phyloP scores from a whole-genome alignment of 2,329 filamentous ascomycete species.

The Neopestalotiopsis sp. region DNA sequence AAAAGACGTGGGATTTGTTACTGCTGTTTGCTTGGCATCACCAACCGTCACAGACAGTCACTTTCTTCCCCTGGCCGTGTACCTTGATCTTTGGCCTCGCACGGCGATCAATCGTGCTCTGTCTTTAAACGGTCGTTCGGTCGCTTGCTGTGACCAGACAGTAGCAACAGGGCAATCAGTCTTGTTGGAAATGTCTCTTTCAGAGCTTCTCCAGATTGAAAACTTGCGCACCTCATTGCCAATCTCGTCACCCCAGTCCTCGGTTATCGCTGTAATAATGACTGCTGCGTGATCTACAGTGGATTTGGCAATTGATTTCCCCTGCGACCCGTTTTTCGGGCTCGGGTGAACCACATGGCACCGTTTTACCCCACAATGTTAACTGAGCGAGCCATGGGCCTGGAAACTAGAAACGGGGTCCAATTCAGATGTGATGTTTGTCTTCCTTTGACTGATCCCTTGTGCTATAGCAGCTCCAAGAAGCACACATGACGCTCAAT shows the following conservation, averaged over 20 bases:
- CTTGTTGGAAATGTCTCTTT: neutral
- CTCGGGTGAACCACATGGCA: neutral
- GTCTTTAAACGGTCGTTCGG: neutral
- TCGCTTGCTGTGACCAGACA: neutral
- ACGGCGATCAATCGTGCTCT: neutral
- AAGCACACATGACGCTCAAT: too few relatives aligned
- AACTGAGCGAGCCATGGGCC: neutral
- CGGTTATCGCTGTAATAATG: conserved; percentile 3
- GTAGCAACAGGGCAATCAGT: neutral
- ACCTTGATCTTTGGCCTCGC: neutral
- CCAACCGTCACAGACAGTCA: neutral
- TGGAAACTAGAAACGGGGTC: neutral
- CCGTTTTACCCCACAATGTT: neutral
- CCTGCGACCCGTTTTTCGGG: neutral
- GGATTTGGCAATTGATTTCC: neutral
- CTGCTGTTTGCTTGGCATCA: neutral
- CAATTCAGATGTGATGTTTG: neutral
- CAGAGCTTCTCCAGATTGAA: neutral
- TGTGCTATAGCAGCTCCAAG: too few relatives aligned
- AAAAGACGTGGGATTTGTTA: neutral
- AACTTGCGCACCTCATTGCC: neutral
- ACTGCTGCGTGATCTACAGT: neutral
- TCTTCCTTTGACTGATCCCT: neutral
- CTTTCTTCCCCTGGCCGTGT: neutral
- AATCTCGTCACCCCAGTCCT: neutral